Conservation (phyloP, 1,284 basidiomycete species). For the Tilletiopsis washingtonensis region DNA sequence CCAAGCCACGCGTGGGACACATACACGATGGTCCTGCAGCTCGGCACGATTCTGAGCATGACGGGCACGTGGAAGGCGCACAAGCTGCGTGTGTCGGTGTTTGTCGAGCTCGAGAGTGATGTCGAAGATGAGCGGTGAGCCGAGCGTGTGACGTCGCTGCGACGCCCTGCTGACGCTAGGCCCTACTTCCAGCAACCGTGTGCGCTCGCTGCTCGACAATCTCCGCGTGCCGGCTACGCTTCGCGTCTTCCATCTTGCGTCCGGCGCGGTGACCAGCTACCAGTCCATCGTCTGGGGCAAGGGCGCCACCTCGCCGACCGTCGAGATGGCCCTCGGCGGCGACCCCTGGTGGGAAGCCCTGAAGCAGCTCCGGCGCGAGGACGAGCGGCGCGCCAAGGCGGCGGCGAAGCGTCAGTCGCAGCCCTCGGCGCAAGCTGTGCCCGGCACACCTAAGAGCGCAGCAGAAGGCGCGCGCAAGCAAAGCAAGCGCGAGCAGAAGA, state of each 20-base stretch:
- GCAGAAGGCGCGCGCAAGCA: slow-evolving; percentile 14
- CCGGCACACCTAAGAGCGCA: not conserved
- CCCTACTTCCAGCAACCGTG: too few relatives aligned
- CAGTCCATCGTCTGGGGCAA: slow-evolving; percentile 39
- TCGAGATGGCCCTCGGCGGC: slow-evolving; percentile 26
- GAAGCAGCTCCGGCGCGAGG: slow-evolving; percentile 34
- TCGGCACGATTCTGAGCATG: slow-evolving; percentile 44
- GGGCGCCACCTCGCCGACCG: slow-evolving; percentile 16
- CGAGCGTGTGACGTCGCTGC: not conserved
- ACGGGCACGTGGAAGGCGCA: slow-evolving; percentile 44
- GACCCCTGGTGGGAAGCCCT: slow-evolving; percentile 45
- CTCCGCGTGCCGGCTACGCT: slow-evolving; percentile 42
- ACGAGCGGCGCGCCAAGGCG: slow-evolving; percentile 24
- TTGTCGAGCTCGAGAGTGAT: slow-evolving; percentile 42
- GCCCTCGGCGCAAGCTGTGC: not conserved
- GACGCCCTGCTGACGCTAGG: slow-evolving; percentile 1
- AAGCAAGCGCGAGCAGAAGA: slow-evolving; percentile 24
- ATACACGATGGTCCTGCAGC: slow-evolving; percentile 46
- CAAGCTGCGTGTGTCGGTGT: slow-evolving; percentile 43
- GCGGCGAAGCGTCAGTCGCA: slow-evolving; percentile 21
- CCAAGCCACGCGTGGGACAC: slow-evolving; percentile 43
- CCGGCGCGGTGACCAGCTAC: slow-evolving; percentile 33
- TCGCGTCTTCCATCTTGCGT: slow-evolving; percentile 41
- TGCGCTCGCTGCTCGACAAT: slow-evolving; percentile 42
- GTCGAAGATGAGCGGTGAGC: slow-evolving; percentile 30